Evolutionary conservation across 257 asterid species (phyloP), one percentile per base, ranked within the genome.

Genomic region (Solanum medicagineum): DNA sequence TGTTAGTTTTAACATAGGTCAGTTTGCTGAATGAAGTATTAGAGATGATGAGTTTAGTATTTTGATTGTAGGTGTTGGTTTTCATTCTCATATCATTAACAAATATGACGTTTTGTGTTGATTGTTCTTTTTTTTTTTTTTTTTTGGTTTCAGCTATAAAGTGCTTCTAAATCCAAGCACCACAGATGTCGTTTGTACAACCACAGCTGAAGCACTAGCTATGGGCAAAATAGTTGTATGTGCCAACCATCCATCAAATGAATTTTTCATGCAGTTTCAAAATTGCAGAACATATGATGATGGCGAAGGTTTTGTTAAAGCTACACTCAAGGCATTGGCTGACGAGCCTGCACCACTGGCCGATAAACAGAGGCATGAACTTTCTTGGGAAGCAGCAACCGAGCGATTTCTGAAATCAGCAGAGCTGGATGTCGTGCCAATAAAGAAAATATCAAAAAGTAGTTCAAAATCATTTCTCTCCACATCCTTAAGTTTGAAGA

Each of bases 361-460:
- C 8, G 94, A 92, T 74, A 94, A 89, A 5, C 98, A 95, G 79
- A 91, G 86, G 91, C 97, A 95, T 22, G 93, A 94, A 89, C 95
- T 97, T 81, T 97, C 98, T 19, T 97, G 99, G 99, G 98, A 95
- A 86, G 95, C 99, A 40, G 99, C 99, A 54, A 97, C 98, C 2
- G 94, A 93, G 26, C 91, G 99, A 81, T 97, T 97, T 91, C 87
- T 97, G 56, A 81, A 90, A 81, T 89, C 87, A 87, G 97, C 98
- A 16, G 86, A 97, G 86, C 93, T 97, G 51, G 92, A 93, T 2
- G 79, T 75, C 10, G 36, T 85, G 29, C 90, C 92, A 16, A 62
- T 13, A 32, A 92, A 89, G 90, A 95, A 91, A 89, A 53, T 86
- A 69, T 83, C 83, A 13, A 93, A 87, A 87, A 81, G 84, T 17